A percentile compares a stretch with the other conserved stretches of the same genome.
Conservation (phyloP, 352 stramenopile species). For the Phytophthora sp. region DNA sequence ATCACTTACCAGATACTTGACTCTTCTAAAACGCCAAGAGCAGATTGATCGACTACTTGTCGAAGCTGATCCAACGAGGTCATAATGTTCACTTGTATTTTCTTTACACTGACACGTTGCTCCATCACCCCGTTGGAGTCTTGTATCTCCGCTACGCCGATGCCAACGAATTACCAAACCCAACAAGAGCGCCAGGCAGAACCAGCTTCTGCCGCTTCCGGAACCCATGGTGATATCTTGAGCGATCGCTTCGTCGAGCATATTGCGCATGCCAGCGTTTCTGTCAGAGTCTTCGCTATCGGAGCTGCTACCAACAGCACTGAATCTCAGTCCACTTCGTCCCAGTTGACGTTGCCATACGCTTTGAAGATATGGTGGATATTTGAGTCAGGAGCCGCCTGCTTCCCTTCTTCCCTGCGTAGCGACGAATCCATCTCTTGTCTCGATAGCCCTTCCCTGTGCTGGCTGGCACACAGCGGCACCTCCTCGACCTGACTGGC, state of each 20-base stretch:
- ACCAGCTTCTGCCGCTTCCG: background rate
- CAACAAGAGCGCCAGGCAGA: background rate
- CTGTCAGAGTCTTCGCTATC: background rate
- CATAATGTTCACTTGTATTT: background rate
- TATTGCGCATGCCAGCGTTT: background rate
- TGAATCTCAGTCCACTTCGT: background rate
- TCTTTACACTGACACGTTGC: background rate
- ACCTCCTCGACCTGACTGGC: too few relatives aligned
- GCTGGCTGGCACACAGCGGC: too few relatives aligned
- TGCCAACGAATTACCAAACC: background rate
- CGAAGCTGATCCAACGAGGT: background rate
- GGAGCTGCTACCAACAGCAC: background rate
- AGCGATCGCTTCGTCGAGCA: background rate
- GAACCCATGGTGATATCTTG: background rate
- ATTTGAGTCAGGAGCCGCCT: background rate
- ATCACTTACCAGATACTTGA: background rate
- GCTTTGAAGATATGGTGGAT: too few relatives aligned
- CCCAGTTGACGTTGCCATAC: background rate
- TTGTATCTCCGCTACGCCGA: background rate
- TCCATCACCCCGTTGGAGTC: background rate
- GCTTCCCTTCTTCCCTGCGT: background rate
- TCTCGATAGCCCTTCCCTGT: too few relatives aligned
- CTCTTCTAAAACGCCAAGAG: background rate
- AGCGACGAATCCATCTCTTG: too few relatives aligned
- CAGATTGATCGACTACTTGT: background rate